Conservation (phyloP, 176 grass and related monocot species). For the Dendrocalamus sinicus region DNA sequence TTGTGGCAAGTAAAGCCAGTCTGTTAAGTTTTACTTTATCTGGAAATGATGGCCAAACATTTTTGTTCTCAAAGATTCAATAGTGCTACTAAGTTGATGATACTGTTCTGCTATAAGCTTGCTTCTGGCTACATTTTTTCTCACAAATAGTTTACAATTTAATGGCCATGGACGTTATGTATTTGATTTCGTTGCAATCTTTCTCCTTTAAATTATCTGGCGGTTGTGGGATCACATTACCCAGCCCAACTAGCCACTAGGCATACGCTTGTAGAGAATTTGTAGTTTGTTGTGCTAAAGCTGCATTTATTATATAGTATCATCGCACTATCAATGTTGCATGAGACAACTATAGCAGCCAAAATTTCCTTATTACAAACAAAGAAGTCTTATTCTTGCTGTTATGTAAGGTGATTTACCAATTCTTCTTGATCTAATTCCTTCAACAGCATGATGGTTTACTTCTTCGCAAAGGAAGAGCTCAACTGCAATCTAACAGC, state of each 20-base stretch:
- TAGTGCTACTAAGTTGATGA: neutral
- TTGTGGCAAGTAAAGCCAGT: neutral
- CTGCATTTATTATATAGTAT: slow-evolving; percentile 3
- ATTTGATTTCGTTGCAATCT: neutral
- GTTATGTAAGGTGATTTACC: slow-evolving; percentile 29
- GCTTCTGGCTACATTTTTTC: slow-evolving; percentile 33
- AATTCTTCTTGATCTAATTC: slow-evolving; percentile 41
- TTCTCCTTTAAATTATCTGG: neutral
- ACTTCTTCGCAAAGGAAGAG: slow-evolving; percentile 95
- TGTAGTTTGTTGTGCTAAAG: slow-evolving; percentile 12
- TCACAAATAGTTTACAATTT: slow-evolving; percentile 5
- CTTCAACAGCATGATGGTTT: slow-evolving; percentile 84
- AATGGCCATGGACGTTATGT: neutral
- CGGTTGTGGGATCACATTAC: neutral
- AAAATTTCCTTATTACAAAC: neutral
- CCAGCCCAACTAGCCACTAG: neutral
- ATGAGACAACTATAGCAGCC: neutral
- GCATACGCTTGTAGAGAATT: slow-evolving; percentile 21
- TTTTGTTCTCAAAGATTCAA: neutral
- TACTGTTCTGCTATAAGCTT: neutral
- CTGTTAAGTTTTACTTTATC: slow-evolving; percentile 17
- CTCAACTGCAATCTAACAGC: slow-evolving; percentile 68
- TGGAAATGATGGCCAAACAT: neutral
- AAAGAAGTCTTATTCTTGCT: slow-evolving; percentile 17
- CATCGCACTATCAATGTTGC: neutral